Evolutionary conservation across 352 stramenopile species (phyloP).

Genomic region (Phytophthora lateralis): DNA sequence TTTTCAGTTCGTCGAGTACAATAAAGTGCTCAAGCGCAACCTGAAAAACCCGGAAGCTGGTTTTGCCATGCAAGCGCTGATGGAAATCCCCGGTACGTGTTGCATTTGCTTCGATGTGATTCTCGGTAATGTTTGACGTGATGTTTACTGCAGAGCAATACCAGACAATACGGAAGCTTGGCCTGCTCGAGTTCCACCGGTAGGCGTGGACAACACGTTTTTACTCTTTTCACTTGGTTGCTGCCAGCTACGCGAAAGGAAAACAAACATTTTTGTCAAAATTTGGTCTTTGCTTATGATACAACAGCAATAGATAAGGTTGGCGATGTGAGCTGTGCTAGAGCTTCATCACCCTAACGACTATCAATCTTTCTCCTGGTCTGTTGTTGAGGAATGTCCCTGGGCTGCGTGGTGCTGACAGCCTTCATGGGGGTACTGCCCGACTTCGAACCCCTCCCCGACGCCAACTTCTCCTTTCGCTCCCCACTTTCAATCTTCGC

Average conservation of each 20-base stretch:
- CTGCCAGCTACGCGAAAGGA: no score
- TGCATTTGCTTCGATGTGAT: conserved; percentile 23
- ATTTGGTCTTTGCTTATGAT: conserved; percentile 29
- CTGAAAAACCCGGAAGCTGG: conserved; percentile 64
- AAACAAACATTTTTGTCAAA: conserved; percentile 15
- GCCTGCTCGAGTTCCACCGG: conserved; percentile 31
- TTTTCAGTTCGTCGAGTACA: conserved; percentile 84
- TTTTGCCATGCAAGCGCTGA: conserved; percentile 78
- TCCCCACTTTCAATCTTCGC: background rate
- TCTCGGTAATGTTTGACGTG: conserved; percentile 18
- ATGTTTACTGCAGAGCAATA: conserved; percentile 51
- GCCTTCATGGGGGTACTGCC: conserved; percentile 3
- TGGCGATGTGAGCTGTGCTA: background rate
- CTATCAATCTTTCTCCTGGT: conserved; percentile 30
- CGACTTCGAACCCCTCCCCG: background rate
- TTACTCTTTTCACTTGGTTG: no score
- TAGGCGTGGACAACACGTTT: background rate
- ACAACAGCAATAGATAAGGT: conserved; percentile 38
- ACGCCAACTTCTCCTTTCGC: background rate
- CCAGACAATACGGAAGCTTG: conserved; percentile 56
- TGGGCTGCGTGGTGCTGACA: conserved; percentile 9
- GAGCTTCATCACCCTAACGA: conserved; percentile 18
- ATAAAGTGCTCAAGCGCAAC: conserved; percentile 62
- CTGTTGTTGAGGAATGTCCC: conserved; percentile 23
- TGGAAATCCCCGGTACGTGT: conserved; percentile 72